Conservation (phyloP, 2,329 filamentous ascomycete genomes). For the Aureobasidium melanogenum region DNA sequence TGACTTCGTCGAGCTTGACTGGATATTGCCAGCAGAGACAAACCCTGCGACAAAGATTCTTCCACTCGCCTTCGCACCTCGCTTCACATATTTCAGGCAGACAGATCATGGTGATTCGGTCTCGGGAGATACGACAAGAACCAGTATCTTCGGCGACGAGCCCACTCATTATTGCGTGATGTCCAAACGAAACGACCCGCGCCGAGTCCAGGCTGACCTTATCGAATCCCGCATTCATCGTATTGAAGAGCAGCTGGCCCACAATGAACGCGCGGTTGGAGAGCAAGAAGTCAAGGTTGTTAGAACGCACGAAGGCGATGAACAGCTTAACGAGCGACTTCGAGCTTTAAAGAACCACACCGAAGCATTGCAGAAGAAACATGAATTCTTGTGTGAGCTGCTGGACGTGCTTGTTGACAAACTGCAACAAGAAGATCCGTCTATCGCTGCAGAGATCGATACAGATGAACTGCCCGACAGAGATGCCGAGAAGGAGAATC, state of each 20-base stretch:
- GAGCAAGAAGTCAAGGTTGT: conserved; percentile 62
- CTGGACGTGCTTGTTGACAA: conserved; percentile 49
- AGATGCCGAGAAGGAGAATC: conserved; percentile 18
- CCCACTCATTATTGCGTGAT: conserved; percentile 93
- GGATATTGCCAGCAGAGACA: conserved; percentile 81
- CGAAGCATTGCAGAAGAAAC: conserved; percentile 48
- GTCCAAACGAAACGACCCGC: conserved; percentile 64
- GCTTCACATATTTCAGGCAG: conserved; percentile 94
- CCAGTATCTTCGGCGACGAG: conserved; percentile 86
- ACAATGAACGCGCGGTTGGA: conserved; percentile 62
- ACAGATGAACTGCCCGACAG: conserved; percentile 40
- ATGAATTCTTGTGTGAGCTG: conserved; percentile 50
- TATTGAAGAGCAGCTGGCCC: conserved; percentile 66
- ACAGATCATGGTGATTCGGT: conserved; percentile 82
- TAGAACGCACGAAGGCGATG: conserved; percentile 29
- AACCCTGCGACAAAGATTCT: conserved; percentile 92
- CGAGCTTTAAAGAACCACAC: conserved; percentile 48
- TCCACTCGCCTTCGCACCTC: conserved; percentile 83
- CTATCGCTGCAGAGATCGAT: conserved; percentile 31
- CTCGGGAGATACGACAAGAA: conserved; percentile 69
- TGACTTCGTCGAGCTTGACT: conserved; percentile 95
- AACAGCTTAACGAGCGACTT: conserved; percentile 47
- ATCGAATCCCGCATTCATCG: conserved; percentile 73
- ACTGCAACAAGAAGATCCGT: conserved; percentile 49
- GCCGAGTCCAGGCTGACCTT: conserved; percentile 76